Evolutionary conservation across 495 filamentous ascomycete species (phyloP), one percentile per base, ranked within the genome.

Genomic region (Bathelium albidoporum): DNA sequence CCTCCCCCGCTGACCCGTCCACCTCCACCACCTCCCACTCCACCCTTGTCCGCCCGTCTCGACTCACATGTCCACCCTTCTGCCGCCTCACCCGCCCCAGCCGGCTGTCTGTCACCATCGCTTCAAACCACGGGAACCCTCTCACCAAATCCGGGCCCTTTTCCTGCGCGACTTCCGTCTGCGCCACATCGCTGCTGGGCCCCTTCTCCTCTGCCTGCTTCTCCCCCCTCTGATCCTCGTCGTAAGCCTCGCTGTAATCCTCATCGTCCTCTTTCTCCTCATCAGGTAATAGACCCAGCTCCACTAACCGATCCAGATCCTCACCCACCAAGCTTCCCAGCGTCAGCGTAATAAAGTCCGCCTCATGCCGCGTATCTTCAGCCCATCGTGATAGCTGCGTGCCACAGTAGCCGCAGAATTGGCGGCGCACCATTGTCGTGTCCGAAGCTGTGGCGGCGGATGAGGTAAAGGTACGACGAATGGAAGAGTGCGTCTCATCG

Each of bases 361-460:
- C 85, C 69, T 92, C 88, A 36, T 78, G 80, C 0, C 65, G 71
- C 0, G 88, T 86, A 14, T 81, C 69, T 70, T 95, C 90, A 59
- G 83, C 85, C 91, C 91, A 95, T 65, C 85, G 87, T 0, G 83
- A 85, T 45, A 96, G 76, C 4, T 85, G 86, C 1, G 89, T 93
- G 22, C 91, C 91, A 71, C 91, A 95, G 76, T 88, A 92, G 0
- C 91, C 91, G 73, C 91, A 96, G 74, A 96, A 96, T 60, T 89
- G 83, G 55, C 89, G 86, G 71, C 84, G 82, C 29, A 70, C 66
- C 36, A 68, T 29, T 26, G 55, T 43, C 22, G 64, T 29, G 18
- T 84, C 82, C 20, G 71, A 65, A 58, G 70, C 32, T 1, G 55
- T 44, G 41, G 62, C 39, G 16, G 85, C 81, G 32, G 75, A 79